Evolutionary conservation across 228 moss, liverwort and hornwort genomes (phyloP).

Genomic region (Sphagnum fallax): DNA sequence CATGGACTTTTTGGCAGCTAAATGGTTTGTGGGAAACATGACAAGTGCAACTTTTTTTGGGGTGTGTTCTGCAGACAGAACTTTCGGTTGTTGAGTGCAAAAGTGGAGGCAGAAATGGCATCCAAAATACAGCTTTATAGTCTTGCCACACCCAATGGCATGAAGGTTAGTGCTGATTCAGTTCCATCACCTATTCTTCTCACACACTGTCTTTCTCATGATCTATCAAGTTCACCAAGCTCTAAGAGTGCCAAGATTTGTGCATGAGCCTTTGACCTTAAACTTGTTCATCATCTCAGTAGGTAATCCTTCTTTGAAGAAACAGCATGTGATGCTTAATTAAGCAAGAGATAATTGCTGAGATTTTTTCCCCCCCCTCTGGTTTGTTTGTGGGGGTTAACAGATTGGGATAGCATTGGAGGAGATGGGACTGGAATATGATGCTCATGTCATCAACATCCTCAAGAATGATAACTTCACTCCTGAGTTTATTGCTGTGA

Average conservation of each 20-base stretch:
- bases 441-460: slow-evolving; percentile 29
- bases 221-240: no score
- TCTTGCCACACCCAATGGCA: slow-evolving; percentile 33
- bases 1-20: no score
- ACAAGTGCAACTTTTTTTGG: no score
- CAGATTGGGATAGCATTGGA: slow-evolving; percentile 33
- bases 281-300: background rate
- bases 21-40: no score
- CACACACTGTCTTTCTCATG: background rate
- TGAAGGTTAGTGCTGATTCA: slow-evolving; percentile 14
- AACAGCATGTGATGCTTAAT: background rate
- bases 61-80: no score
- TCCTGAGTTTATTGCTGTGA: slow-evolving; percentile 40
- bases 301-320: no score
- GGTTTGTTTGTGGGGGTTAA: background rate
- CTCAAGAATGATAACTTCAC: slow-evolving; percentile 32
- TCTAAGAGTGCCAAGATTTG: no score
- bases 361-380: background rate
- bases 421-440: slow-evolving; percentile 44
- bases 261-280: background rate
- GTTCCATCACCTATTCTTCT: background rate
- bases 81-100: background rate
- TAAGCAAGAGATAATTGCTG: background rate
- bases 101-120: slow-evolving; percentile 17
- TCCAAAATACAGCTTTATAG: slow-evolving; percentile 39